Base-by-base conservation (phyloP, 306 rosid genomes). In the Rosa multiflora region DNA sequence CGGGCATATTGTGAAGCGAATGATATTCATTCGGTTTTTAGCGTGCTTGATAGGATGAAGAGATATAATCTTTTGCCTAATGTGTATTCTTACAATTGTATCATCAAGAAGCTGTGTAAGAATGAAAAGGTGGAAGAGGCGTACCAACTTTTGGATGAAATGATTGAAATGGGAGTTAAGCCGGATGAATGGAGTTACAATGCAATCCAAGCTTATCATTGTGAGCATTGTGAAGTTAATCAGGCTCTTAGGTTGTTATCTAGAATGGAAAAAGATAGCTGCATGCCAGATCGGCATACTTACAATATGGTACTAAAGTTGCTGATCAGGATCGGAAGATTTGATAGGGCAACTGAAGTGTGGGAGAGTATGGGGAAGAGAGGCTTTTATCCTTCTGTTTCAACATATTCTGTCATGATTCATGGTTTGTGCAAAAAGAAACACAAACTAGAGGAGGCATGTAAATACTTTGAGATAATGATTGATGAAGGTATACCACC, bases 401-500 rank as follows among this genome's bases (percentile, higher is more conserved):
- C 97, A 12, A 88, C 99, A 49, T 92, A 81, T 83, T 80, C 97
- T 46, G 97, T 94, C 74, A 85, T 94, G 97, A 75, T 92, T 79
- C 99, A 92, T 83, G 94, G 92, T 64, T 81, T 92, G 49, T 87
- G 89, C 70, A 89, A 87, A 81, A 94, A 91, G 85, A 94, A 88
- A 82, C 90, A 89, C 43, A 94, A 91, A 81, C 76, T 91, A 52
- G 97, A 92, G 84, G 97, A 91, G 79, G 97, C 97, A 47, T 85
- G 92, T 55, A 88, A 89, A 73, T 94, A 92, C 88, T 91, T 92
- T 82, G 95, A 87, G 89, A 83, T 76, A 77, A 94, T 94, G 99
- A 73, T 94, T 42, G 97, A 94, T 72, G 97, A 92, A 85, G 97
- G 97, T 81, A 87, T 92, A 80, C 99, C 97, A 2, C 97, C 94